Conservation (phyloP, 73 alveolate genomes). For the Paramecium sexaurelia region DNA sequence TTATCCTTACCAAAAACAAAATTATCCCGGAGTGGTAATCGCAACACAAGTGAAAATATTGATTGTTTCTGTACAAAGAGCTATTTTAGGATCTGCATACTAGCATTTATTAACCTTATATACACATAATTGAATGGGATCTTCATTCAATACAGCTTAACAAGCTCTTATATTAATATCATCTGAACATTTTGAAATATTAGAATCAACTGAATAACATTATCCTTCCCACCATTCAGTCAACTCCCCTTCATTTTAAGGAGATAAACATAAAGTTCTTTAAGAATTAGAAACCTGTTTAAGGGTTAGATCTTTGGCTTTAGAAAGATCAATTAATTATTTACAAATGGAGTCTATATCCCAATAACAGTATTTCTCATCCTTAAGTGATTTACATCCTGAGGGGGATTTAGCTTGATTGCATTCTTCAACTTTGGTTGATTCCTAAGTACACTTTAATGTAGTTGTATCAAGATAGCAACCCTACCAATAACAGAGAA, state of each 20-base stretch:
- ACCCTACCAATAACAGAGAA: neutral
- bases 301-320: neutral
- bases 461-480: neutral
- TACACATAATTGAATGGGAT: neutral
- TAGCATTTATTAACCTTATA: neutral
- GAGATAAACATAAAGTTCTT: neutral
- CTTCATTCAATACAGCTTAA: neutral
- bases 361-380: neutral
- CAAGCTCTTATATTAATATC: neutral
- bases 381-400: neutral
- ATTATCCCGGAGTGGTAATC: neutral
- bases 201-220: neutral
- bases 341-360: neutral
- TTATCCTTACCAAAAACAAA: slow-evolving; percentile 25
- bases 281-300: neutral
- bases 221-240: neutral
- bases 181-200: neutral
- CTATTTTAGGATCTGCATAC: neutral
- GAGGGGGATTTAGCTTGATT: neutral
- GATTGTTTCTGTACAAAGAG: neutral
- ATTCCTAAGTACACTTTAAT: neutral
- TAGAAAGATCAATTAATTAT: neutral
- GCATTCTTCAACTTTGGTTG: neutral
- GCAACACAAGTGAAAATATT: neutral
- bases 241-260: neutral